These are phyloP conservation scores for Pseudogymnoascus destructans DNA, from an alignment of 2,329 filamentous ascomycete species.

Conservation along the genomic window DNA sequence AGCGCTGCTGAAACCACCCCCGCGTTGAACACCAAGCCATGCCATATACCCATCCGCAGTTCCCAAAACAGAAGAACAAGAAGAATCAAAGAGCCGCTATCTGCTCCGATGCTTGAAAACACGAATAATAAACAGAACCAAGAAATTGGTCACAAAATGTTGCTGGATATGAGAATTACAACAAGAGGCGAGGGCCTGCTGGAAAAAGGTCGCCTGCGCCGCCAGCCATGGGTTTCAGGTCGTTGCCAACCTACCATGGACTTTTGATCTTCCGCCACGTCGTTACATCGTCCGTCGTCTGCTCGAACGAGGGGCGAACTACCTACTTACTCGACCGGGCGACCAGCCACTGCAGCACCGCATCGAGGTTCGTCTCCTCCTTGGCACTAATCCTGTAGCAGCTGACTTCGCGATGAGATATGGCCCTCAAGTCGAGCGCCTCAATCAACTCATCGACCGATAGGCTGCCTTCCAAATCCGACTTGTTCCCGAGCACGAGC, in stretches of 20 bases:
- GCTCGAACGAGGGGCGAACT: too few species aligned
- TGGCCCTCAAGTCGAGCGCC: conserved; percentile 73
- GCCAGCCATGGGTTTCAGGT: not conserved
- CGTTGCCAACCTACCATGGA: conserved; percentile 4
- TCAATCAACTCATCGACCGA: conserved; percentile 94
- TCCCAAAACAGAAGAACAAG: conserved; percentile 1
- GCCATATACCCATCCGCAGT: not conserved
- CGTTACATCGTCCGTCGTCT: not conserved
- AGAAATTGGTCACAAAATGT: not conserved
- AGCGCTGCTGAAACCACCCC: not conserved
- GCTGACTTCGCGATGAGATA: conserved; percentile 86
- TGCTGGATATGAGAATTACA: conserved; percentile 5
- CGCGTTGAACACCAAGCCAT: conserved; percentile 2
- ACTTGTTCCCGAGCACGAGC: conserved; percentile 93
- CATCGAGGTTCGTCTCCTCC: conserved; percentile 96
- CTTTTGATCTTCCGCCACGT: conserved; percentile 4
- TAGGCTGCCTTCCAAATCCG: conserved; percentile 79
- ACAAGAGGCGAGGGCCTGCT: conserved; percentile 2
- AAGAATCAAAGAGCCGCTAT: not conserved
- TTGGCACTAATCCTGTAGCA: conserved; percentile 98
- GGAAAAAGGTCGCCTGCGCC: not conserved
- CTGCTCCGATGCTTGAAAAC: not conserved
- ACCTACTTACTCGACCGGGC: conserved; percentile 65
- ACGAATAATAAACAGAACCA: not conserved
- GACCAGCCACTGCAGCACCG: conserved; percentile 92